These are phyloP conservation scores for Eucalyptus cloeziana DNA, from an alignment of 345 rosid genomes.

Conservation along the genomic window DNA sequence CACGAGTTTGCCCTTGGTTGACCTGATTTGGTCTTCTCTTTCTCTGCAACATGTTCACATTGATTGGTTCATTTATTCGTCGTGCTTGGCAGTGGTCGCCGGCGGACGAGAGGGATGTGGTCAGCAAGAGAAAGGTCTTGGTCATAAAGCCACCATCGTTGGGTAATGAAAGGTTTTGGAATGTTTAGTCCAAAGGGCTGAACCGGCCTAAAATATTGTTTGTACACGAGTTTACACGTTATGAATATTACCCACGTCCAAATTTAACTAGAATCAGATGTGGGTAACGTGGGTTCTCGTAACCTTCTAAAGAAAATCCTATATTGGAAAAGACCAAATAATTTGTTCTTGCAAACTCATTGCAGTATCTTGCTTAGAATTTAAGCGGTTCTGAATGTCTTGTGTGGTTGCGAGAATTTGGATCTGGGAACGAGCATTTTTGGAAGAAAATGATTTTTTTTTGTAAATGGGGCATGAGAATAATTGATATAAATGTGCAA, in stretches of 20 bases:
- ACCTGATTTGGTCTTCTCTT: background rate
- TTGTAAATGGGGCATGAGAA: background rate
- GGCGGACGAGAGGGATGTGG: background rate
- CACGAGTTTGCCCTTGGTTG: background rate
- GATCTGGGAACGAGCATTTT: background rate
- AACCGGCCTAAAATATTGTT: background rate
- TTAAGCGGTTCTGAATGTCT: background rate
- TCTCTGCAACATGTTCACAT: background rate
- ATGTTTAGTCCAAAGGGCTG: background rate
- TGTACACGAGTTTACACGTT: background rate
- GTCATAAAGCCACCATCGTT: background rate
- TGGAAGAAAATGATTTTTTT: background rate
- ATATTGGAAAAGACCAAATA: background rate
- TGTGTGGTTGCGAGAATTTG: background rate
- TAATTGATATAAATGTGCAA: background rate
- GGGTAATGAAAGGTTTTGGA: background rate
- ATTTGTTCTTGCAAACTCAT: background rate
- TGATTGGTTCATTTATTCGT: background rate
- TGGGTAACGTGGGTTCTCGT: background rate
- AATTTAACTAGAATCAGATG: background rate
- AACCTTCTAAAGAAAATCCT: background rate
- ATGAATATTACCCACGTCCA: background rate
- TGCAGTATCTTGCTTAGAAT: background rate
- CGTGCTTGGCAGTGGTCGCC: background rate
- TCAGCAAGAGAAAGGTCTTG: background rate